Conservation (phyloP, 768 basidiomycete genomes). For the Russula foetens region DNA sequence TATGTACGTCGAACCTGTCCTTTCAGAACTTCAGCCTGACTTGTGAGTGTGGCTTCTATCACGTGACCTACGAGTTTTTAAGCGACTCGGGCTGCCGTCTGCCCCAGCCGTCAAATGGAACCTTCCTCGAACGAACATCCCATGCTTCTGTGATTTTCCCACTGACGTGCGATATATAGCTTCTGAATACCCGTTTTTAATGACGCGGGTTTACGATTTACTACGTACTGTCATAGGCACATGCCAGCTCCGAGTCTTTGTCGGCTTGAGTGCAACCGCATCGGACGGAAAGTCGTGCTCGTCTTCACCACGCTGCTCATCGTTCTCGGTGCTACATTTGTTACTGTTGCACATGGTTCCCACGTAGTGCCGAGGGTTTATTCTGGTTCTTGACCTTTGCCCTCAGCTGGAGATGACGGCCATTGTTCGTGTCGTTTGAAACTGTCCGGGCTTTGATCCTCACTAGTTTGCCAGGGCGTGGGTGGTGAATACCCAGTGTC, state of each 20-base stretch:
- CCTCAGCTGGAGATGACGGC: slow-evolving; percentile 64
- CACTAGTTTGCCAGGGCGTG: slow-evolving; percentile 42
- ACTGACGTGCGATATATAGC: too few relatives aligned
- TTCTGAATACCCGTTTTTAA: too few relatives aligned
- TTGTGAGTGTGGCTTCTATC: slow-evolving; percentile 33
- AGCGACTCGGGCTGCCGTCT: too few relatives aligned
- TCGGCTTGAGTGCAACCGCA: slow-evolving; percentile 66
- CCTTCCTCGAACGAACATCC: too few relatives aligned
- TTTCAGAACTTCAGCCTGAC: neutral
- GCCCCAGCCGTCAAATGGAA: too few relatives aligned
- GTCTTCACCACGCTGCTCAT: slow-evolving; percentile 61
- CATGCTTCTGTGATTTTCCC: too few relatives aligned
- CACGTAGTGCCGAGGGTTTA: slow-evolving; percentile 46
- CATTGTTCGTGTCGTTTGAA: slow-evolving; percentile 36
- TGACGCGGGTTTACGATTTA: too few relatives aligned
- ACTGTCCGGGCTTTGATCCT: neutral
- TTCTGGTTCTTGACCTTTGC: slow-evolving; percentile 73
- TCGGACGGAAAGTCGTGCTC: slow-evolving; percentile 68
- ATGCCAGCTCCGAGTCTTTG: too few relatives aligned
- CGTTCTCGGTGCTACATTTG: slow-evolving; percentile 58
- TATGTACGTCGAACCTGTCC: neutral
- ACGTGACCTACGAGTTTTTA: too few relatives aligned
- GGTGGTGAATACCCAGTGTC: slow-evolving; percentile 76
- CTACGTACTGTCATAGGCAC: too few relatives aligned
- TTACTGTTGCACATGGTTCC: slow-evolving; percentile 58